Conservation (phyloP, 805 yeast genomes). For the Saturnispora mendoncae region DNA sequence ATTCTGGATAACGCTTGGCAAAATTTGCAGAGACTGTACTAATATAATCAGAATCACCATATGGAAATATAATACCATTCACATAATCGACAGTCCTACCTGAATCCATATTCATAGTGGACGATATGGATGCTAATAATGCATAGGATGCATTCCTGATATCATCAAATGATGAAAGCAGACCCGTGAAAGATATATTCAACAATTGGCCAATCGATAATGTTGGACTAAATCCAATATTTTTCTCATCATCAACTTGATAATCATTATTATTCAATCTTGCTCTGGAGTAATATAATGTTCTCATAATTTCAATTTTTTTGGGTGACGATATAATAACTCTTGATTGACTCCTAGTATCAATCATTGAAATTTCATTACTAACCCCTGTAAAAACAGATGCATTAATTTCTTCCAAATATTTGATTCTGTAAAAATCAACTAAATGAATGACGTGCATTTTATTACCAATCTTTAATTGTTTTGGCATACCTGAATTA, state of each 20-base stretch:
- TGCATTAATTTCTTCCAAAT: constrained; percentile 33
- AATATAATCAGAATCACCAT: constrained; percentile 54
- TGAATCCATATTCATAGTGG: constrained; percentile 48
- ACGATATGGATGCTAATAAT: constrained; percentile 53
- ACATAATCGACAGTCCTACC: constrained; percentile 50
- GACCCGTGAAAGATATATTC: constrained; percentile 58
- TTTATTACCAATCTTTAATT: constrained; percentile 31
- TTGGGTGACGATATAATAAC: constrained; percentile 41
- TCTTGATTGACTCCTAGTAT: constrained; percentile 27
- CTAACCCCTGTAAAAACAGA: constrained; percentile 38
- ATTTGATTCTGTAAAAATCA: constrained; percentile 36
- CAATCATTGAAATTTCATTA: constrained; percentile 40
- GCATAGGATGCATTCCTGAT: constrained; percentile 57
- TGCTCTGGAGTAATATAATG: constrained; percentile 58
- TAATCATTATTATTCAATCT: constrained; percentile 27
- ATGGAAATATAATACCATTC: constrained; percentile 57
- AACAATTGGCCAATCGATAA: constrained; percentile 46
- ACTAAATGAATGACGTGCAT: constrained; percentile 31
- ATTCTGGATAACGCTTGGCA: constrained; percentile 46
- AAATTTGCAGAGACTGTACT: constrained; percentile 47
- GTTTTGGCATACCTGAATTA: constrained; percentile 34
- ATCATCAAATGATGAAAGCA: constrained; percentile 49
- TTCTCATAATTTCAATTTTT: constrained; percentile 57
- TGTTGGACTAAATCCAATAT: constrained; percentile 28
- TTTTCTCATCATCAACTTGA: constrained; percentile 24